Conservation (phyloP, 768 basidiomycete genomes). For the Amanita muscaria region DNA sequence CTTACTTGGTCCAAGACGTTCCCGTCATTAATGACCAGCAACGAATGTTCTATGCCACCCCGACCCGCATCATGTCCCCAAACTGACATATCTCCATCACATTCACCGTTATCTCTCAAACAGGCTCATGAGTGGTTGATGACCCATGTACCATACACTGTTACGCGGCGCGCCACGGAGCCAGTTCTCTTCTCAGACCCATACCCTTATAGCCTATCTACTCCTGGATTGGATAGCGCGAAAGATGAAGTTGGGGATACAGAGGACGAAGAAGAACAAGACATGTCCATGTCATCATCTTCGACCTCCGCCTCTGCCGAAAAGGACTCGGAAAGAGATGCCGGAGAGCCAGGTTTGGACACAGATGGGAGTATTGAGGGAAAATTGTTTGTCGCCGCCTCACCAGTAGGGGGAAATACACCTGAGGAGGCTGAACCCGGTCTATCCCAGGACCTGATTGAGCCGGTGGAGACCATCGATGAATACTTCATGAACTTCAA, state of each 20-base stretch:
- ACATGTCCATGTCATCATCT: conserved; percentile 24
- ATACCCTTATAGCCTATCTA: conserved; percentile 41
- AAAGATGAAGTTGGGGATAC: conserved; percentile 7
- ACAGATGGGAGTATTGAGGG: background rate
- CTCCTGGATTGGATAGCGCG: conserved; percentile 21
- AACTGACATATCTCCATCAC: background rate
- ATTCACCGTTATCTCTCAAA: background rate
- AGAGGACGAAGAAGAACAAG: conserved; percentile 20
- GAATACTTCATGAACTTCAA: background rate
- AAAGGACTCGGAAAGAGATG: conserved; percentile 9
- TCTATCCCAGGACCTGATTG: background rate
- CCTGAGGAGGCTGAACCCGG: background rate
- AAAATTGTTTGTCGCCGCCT: too few relatives aligned
- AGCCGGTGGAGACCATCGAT: background rate
- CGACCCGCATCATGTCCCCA: conserved; percentile 5
- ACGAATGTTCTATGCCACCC: background rate
- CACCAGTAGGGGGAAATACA: too few relatives aligned
- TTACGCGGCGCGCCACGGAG: conserved; percentile 15
- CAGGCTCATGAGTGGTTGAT: background rate
- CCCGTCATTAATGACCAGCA: background rate
- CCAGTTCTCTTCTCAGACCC: conserved; percentile 32
- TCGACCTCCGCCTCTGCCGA: conserved; percentile 12
- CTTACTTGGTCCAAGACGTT: conserved; percentile 5
- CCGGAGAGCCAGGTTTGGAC: background rate
- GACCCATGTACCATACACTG: background rate